Conservation (phyloP, 1,284 basidiomycete species). For the Coniferiporia weirii region DNA sequence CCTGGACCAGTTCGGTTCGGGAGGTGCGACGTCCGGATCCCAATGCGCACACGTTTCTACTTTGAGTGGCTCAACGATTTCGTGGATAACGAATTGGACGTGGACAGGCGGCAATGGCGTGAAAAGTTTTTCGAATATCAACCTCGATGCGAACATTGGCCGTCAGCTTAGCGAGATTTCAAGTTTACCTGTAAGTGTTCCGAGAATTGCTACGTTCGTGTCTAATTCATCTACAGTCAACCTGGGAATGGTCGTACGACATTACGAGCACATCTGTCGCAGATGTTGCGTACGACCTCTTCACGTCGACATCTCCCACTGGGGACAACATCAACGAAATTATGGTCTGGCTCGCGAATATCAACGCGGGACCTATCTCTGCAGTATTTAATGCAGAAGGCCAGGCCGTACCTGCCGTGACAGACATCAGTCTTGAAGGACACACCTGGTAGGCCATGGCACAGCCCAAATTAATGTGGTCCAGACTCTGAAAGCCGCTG, state of each 20-base stretch:
- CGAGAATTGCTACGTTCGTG: background rate
- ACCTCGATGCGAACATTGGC: conserved; percentile 46
- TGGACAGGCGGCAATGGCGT: conserved; percentile 50
- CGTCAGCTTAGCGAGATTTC: conserved; percentile 47
- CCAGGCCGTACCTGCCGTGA: conserved; percentile 38
- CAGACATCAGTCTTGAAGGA: conserved; percentile 41
- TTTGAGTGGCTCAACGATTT: conserved; percentile 39
- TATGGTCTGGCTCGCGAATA: conserved; percentile 67
- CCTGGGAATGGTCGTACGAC: conserved; percentile 39
- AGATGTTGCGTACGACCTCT: conserved; percentile 58
- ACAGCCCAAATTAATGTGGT: background rate
- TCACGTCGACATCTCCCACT: conserved; percentile 47
- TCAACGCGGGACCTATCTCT: conserved; percentile 54
- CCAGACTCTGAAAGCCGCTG: conserved; percentile 19
- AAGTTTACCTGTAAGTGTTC: conserved; percentile 43
- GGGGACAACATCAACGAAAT: conserved; percentile 52
- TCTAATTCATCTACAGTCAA: conserved; percentile 27
- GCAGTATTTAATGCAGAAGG: conserved; percentile 29
- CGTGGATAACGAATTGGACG: conserved; percentile 49
- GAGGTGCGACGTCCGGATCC: conserved; percentile 38
- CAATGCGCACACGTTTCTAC: conserved; percentile 48
- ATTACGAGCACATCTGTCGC: conserved; percentile 29
- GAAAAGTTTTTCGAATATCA: conserved; percentile 59
- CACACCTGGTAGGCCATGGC: conserved; percentile 39
- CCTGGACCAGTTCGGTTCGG: conserved; percentile 48